A percentile compares a stretch with the other conserved stretches of the same genome.
Evolutionary conservation across 768 basidiomycete species (phyloP).

Genomic region (Suillus spraguei): DNA sequence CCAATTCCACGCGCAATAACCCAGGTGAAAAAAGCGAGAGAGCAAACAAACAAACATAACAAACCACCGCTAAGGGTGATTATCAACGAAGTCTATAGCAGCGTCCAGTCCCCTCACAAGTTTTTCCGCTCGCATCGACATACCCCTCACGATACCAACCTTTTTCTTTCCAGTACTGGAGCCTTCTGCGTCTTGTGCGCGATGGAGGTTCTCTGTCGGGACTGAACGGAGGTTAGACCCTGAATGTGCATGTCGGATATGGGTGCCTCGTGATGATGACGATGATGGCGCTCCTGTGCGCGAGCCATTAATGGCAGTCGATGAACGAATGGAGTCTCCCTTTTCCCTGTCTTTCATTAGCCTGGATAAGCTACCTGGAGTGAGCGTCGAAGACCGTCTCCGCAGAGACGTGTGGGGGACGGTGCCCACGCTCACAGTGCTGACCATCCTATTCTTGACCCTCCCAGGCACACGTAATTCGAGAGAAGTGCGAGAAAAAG

Average conservation of each 20-base stretch:
- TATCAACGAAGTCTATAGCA: conserved; percentile 44
- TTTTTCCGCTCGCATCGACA: conserved; percentile 37
- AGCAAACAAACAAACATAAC: not conserved
- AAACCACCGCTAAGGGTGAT: conserved; percentile 4
- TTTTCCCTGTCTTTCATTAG: conserved; percentile 16
- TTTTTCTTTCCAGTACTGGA: conserved; percentile 33
- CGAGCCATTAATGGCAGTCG: conserved; percentile 2
- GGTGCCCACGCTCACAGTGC: conserved; percentile 29
- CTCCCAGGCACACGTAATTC: conserved; percentile 15
- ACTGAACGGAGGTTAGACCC: conserved; percentile 27
- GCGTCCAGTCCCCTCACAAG: conserved; percentile 42
- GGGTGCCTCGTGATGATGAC: not conserved
- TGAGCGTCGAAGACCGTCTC: conserved; percentile 31
- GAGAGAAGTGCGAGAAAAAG: conserved; percentile 1
- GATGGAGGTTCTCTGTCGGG: conserved; percentile 13
- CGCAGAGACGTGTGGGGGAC: conserved; percentile 9
- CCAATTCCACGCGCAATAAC: not conserved
- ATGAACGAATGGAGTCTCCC: conserved; percentile 5
- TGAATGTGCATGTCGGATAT: conserved; percentile 27
- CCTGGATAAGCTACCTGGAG: conserved; percentile 11
- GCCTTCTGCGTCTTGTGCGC: conserved; percentile 13
- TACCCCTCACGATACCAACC: conserved; percentile 32
- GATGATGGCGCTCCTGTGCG: conserved; percentile 4
- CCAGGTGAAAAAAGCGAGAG: not conserved
- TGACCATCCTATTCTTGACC: conserved; percentile 20